Base-by-base conservation (phyloP, 306 rosid genomes). In the Oxytropis ochrocephala region DNA sequence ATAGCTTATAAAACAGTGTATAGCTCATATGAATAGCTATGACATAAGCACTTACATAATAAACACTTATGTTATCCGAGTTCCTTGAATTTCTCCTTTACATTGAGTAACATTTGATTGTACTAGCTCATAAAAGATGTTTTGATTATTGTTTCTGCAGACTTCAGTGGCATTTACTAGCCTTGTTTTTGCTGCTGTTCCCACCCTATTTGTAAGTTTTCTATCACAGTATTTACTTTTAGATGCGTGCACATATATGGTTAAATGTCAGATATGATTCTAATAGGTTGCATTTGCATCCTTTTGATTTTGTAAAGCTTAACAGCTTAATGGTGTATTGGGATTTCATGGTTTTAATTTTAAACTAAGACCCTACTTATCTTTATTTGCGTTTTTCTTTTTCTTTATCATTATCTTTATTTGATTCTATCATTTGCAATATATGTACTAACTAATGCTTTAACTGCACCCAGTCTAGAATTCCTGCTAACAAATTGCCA, bases 111-210 rank as follows among this genome's bases (percentile, higher is more conserved):
- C 17, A 29, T 21, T 14, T 39, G n/a, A 47, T 30, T 53, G 21
- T 67, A 24, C 29, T 24, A 24, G 64, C 43, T 72, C 21, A 67
- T 69, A 24, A 8, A 60, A 50, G 11, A 52, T 56, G 68, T 14
- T 66, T 70, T 80, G 11, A 30, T 58, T 38, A 46, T 47, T 6
- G 71, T 78, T 19, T 61, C 33, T 82, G 86, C 92, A 88, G 97
- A 84, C 95, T 78, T 88, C 91, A 7, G 91, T 87, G 81, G 96
- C 98, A 58, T 94, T 94, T 79, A 68, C 92, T 4, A 82, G 97
- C 92, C 82, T 94, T 61, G 96, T 91, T 65, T 47, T 79, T 77
- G 95, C 96, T 13, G 92, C 97, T 33, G 86, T 94, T 51, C 99
- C 99, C 17, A 77, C 96, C 12, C 72, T 91, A 41, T 70, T 79